Base-by-base conservation (phyloP, 2,329 filamentous ascomycete species). In the Uncinocarpus reesii region DNA sequence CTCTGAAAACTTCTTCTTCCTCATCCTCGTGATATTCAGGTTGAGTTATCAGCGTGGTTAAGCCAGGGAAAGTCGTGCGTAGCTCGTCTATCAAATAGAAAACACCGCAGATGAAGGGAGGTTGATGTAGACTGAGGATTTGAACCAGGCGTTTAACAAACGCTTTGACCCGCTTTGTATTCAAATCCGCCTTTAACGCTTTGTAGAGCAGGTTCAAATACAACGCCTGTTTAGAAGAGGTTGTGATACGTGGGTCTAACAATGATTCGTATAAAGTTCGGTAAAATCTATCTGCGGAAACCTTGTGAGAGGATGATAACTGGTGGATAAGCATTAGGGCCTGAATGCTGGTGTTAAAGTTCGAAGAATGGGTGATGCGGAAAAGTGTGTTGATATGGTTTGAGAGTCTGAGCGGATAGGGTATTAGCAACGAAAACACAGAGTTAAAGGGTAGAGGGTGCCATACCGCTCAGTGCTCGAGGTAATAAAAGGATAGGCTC, bases 261-360 rank as follows among this genome's bases (percentile, higher is more conserved):
- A 98, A 74, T 6, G 89, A 95, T 67, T 98, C 92, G 65, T 98
- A 98, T 2, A 98, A 72, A 7, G 89, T 95, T 43, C 88, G 79
- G 70, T 96, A 98, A 71, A 95, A 98, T 52, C 92, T 79, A 60
- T 98, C 92, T 10, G 83, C 82, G 3, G 84, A 83, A 47, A 90
- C 74, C 58, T 89, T 83, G 62, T 92, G 87, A 2, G 82, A 79
- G 1, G 81, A 74, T 0, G 88, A 86, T 23, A 98, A 77, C 64
- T 96, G 92, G 63, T 96, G 92, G 56, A 98, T 93, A 41, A 98
- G 73, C 70, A 95, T 84, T 55, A 98, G 77, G 28, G 92, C 90
- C 67, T 98, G 92, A 31, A 98, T 86, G 62, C 88, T 92, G 0
- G 92, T 98, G 69, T 96, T 98, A 76, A 98, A 96, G 66, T 98